A percentile compares a stretch with the other conserved stretches of the same genome.
Conservation (phyloP, 192 early-diverging fungal genomes). For the Coemansia sp. region DNA sequence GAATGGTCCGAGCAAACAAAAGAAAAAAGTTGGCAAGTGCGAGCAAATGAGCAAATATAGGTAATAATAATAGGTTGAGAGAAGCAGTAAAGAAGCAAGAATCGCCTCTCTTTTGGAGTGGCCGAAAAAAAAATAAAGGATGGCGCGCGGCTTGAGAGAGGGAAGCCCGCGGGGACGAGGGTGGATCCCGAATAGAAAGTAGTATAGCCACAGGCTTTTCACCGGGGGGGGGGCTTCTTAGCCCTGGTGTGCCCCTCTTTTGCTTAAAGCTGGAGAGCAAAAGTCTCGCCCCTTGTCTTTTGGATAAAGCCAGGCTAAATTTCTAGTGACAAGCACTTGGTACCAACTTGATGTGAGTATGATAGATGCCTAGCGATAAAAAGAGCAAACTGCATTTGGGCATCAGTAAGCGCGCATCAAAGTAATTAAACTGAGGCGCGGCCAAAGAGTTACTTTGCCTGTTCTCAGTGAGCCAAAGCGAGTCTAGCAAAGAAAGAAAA, state of each 20-base stretch:
- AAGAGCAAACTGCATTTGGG: neutral
- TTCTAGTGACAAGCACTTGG: neutral
- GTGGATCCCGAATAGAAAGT: constrained; percentile 5
- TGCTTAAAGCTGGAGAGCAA: neutral
- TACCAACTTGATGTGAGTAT: neutral
- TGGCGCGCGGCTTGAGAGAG: neutral
- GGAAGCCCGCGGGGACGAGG: neutral
- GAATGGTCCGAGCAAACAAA: neutral
- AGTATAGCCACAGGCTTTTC: neutral
- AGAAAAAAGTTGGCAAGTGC: too few relatives aligned
- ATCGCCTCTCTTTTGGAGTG: neutral
- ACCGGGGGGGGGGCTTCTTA: neutral
- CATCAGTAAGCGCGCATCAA: neutral
- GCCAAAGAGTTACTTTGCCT: neutral
- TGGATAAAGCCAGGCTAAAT: neutral
- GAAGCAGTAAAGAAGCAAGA: neutral
- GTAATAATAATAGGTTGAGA: constrained; percentile 2
- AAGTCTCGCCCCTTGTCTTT: neutral
- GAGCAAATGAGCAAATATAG: neutral
- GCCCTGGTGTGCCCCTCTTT: neutral
- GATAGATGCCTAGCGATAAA: neutral
- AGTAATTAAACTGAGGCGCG: constrained; percentile 6
- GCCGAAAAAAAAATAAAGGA: neutral
- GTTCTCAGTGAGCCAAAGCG: neutral
- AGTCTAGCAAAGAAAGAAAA: neutral